Evolutionary conservation across 208 protist species (phyloP).

Genomic region (Phytomonas francai): DNA sequence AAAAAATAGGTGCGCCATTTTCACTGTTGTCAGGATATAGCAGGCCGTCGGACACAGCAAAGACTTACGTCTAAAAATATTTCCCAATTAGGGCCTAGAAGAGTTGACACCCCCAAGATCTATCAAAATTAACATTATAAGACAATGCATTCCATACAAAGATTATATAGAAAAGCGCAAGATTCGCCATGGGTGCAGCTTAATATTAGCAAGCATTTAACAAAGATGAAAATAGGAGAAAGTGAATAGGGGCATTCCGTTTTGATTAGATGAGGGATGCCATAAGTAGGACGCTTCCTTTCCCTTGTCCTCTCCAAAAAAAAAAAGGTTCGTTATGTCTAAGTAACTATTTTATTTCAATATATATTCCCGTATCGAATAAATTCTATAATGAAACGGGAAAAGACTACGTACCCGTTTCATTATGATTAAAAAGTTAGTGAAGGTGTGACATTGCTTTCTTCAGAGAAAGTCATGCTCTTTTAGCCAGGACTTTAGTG

Average conservation of each 20-base stretch:
- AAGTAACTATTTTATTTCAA: not conserved
- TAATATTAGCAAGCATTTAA: not conserved
- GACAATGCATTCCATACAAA: not conserved
- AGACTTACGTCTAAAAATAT: not conserved
- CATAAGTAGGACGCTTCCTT: not conserved
- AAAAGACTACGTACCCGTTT: slow-evolving; percentile 3
- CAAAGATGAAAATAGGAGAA: not conserved
- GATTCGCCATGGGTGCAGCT: not conserved
- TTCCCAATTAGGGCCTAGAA: not conserved
- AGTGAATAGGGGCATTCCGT: not conserved
- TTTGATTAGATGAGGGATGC: not conserved
- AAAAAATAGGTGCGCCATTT: not conserved
- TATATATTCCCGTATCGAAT: not conserved
- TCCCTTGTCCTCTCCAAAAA: not conserved
- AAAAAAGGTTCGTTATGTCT: too few species aligned
- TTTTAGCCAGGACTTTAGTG: slow-evolving; percentile 59
- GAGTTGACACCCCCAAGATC: not conserved
- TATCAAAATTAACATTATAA: not conserved
- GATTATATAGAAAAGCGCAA: not conserved
- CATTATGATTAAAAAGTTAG: slow-evolving; percentile 1
- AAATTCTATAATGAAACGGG: slow-evolving; percentile 1
- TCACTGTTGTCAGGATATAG: not conserved
- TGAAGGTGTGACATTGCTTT: not conserved
- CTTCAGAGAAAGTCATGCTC: slow-evolving; percentile 29
- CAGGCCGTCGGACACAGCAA: not conserved